phyloP scores from a whole-genome alignment of 495 filamentous ascomycete genomes.

The Penicillium taxi region DNA sequence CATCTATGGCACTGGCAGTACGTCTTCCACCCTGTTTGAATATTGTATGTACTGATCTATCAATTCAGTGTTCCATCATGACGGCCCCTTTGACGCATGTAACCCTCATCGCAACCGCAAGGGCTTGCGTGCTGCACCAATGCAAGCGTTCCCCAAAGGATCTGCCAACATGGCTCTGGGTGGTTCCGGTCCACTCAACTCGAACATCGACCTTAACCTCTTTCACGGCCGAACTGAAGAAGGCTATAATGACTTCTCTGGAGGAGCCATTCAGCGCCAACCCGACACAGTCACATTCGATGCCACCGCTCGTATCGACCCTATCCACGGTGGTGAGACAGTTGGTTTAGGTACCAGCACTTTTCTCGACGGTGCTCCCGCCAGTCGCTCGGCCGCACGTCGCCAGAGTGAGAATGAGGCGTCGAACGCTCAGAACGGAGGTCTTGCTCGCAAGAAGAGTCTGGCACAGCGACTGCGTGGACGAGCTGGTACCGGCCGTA shows the following conservation, averaged over 20 bases:
- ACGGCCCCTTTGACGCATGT: conserved; percentile 96
- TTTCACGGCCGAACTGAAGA: conserved; percentile 80
- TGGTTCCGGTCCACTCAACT: conserved; percentile 76
- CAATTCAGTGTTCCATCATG: conserved; percentile 85
- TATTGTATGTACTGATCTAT: conserved; percentile 7
- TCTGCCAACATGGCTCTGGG: conserved; percentile 89
- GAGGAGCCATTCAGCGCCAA: conserved; percentile 26
- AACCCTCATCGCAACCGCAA: conserved; percentile 92
- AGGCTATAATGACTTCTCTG: conserved; percentile 70
- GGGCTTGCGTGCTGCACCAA: conserved; percentile 74
- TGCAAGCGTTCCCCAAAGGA: conserved; percentile 91
- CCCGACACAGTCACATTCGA: conserved; percentile 48
- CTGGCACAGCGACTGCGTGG: conserved; percentile 77
- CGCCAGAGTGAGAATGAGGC: conserved; percentile 58
- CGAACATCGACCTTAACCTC: conserved; percentile 70
- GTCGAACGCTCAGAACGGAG: conserved; percentile 41
- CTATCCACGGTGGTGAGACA: conserved; percentile 75
- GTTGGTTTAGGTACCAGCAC: conserved; percentile 89
- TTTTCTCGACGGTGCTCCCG: conserved; percentile 90
- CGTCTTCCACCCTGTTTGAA: conserved; percentile 27
- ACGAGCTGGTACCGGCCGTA: conserved; percentile 44
- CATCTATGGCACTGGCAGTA: conserved; percentile 91
- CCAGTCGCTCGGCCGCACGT: conserved; percentile 69
- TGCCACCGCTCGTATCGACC: conserved; percentile 50
- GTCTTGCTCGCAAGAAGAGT: conserved; percentile 84